Evolutionary conservation across 2,329 filamentous ascomycete species (phyloP).

Genomic region (Fusarium heterosporum): DNA sequence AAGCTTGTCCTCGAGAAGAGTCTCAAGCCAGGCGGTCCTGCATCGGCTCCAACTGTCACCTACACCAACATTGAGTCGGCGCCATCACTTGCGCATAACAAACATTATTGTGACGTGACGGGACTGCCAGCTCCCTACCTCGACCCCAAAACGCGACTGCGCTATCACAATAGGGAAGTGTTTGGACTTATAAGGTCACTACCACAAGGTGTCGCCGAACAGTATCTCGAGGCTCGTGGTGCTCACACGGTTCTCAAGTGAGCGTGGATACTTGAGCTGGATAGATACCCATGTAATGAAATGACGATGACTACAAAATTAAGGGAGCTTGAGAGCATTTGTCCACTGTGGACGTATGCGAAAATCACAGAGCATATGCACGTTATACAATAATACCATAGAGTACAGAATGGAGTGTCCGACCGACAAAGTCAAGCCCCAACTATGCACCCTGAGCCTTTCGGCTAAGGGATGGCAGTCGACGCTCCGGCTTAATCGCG

Average conservation of each 20-base stretch:
- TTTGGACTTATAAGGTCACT: slow-evolving; percentile 85
- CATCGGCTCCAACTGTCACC: slow-evolving; percentile 76
- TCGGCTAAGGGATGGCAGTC: slow-evolving; percentile 84
- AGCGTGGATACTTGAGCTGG: slow-evolving; percentile 24
- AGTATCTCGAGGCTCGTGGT: slow-evolving; percentile 88
- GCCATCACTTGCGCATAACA: slow-evolving; percentile 84
- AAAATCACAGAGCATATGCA: slow-evolving; percentile 16
- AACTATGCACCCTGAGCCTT: slow-evolving; percentile 86
- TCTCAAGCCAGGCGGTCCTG: slow-evolving; percentile 56
- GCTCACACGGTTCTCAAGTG: slow-evolving; percentile 95
- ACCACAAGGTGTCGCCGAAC: slow-evolving; percentile 85
- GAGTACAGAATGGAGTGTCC: slow-evolving; percentile 63
- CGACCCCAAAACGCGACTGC: slow-evolving; percentile 92
- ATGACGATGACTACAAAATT: slow-evolving; percentile 6
- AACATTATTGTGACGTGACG: slow-evolving; percentile 95
- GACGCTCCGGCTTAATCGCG: slow-evolving; percentile 99
- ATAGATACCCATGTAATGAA: slow-evolving; percentile 13
- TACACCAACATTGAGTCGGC: slow-evolving; percentile 98
- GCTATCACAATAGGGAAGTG: slow-evolving; percentile 94
- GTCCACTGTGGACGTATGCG: background rate
- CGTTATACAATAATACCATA: slow-evolving; percentile 18
- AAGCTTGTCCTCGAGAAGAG: slow-evolving; percentile 91
- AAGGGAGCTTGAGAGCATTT: background rate
- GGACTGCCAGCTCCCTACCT: slow-evolving; percentile 91
- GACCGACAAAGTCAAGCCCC: slow-evolving; percentile 96